phyloP scores from a whole-genome alignment of 2,329 filamentous ascomycete species.

The Cladosporium halotolerans region DNA sequence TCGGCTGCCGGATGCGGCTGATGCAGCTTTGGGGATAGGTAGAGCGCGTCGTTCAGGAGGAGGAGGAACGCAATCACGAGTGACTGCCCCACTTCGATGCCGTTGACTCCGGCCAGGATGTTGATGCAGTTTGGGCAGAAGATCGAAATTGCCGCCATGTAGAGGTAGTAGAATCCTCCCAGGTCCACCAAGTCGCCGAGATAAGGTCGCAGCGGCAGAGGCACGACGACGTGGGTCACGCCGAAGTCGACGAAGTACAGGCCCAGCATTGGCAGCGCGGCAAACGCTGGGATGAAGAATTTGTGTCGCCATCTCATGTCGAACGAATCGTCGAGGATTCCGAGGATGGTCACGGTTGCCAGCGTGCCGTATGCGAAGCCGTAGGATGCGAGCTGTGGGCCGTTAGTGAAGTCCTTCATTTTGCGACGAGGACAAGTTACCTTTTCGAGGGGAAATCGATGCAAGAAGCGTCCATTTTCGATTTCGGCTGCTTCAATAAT shows the following conservation, averaged over 20 bases:
- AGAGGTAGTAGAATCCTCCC: constrained; percentile 72
- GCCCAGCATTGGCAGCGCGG: constrained; percentile 85
- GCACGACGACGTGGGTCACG: constrained; percentile 90
- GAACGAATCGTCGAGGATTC: constrained; percentile 91
- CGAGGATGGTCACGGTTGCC: constrained; percentile 83
- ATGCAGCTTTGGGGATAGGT: constrained; percentile 57
- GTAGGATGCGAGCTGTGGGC: constrained; percentile 77
- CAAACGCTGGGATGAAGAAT: constrained; percentile 93
- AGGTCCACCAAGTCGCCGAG: constrained; percentile 81
- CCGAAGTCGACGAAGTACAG: constrained; percentile 99
- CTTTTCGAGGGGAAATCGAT: constrained; percentile 92
- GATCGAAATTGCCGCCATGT: constrained; percentile 94
- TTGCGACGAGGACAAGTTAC: constrained; percentile 38
- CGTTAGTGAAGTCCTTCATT: constrained; percentile 2
- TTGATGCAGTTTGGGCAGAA: constrained; percentile 99
- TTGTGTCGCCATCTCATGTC: constrained; percentile 99
- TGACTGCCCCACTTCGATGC: constrained; percentile 92
- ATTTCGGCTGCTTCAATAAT: constrained; percentile 67
- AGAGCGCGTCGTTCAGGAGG: constrained; percentile 79
- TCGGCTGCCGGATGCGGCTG: constrained; percentile 92
- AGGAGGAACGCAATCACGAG: constrained; percentile 82
- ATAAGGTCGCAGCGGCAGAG: constrained; percentile 75
- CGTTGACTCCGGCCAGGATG: constrained; percentile 98
- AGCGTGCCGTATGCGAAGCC: constrained; percentile 89
- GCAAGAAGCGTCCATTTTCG: constrained; percentile 76